These are phyloP conservation scores for Yamadazyma jaroonii DNA, from an alignment of 1,139 yeast species.

Conservation along the genomic window DNA sequence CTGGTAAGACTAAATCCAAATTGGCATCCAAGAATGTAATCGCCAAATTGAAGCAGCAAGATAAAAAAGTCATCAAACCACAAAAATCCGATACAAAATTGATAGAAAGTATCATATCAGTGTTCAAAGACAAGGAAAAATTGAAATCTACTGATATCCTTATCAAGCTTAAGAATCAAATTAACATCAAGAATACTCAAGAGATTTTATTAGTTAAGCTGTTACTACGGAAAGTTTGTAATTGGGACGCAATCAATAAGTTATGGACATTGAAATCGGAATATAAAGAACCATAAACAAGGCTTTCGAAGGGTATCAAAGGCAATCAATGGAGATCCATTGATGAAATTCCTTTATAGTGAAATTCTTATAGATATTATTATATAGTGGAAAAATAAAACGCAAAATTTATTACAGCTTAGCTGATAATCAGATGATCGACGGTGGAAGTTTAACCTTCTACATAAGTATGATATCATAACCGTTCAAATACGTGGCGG, in stretches of 20 bases:
- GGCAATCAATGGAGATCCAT: too few relatives aligned
- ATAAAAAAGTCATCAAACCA: conserved; percentile 1
- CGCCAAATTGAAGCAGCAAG: conserved; percentile 4
- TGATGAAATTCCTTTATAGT: too few relatives aligned
- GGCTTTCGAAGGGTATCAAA: too few relatives aligned
- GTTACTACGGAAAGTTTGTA: conserved; percentile 65
- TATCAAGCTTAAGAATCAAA: conserved; percentile 30
- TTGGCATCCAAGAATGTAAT: conserved; percentile 5
- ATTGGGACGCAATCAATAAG: conserved; percentile 55
- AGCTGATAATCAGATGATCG: too few relatives aligned
- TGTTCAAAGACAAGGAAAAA: conserved; percentile 18
- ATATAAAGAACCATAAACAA: not conserved
- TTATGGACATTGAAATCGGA: conserved; percentile 49
- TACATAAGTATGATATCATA: too few relatives aligned
- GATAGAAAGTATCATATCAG: conserved; percentile 31
- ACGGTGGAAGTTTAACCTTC: too few relatives aligned
- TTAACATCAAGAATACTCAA: conserved; percentile 48
- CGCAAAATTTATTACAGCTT: too few relatives aligned
- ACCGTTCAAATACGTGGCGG: too few relatives aligned
- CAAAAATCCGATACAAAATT: conserved; percentile 6
- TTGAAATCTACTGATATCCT: conserved; percentile 56
- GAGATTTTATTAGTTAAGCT: conserved; percentile 66
- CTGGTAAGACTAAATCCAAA: conserved; percentile 48
- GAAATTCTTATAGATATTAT: too few relatives aligned
- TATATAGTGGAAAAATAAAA: too few relatives aligned